phyloP scores from a whole-genome alignment of 208 protist species.

The Phytomonas sp. region DNA sequence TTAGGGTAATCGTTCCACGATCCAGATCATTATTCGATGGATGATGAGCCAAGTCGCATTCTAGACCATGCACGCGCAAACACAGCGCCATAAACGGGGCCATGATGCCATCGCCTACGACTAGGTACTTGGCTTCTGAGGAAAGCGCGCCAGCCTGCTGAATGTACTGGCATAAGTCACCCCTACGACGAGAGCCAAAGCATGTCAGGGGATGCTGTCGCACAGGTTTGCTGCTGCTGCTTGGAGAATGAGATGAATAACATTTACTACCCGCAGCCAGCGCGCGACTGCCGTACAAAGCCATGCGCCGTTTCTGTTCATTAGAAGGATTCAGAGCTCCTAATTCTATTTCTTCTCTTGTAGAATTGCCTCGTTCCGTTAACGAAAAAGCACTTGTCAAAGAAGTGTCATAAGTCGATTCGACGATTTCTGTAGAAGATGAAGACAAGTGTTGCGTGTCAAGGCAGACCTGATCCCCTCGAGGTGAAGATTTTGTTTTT shows the following conservation, averaged over 20 bases:
- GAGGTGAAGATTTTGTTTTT: background rate
- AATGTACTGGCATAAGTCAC: constrained; percentile 43
- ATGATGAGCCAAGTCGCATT: constrained; percentile 83
- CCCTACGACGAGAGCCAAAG: constrained; percentile 45
- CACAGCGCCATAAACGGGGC: constrained; percentile 89
- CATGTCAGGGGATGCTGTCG: constrained; percentile 33
- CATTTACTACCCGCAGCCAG: constrained; percentile 64
- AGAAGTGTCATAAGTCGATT: background rate
- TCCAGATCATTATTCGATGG: constrained; percentile 56
- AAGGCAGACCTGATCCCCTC: background rate
- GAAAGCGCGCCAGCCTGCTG: constrained; percentile 31
- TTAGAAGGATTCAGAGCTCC: constrained; percentile 7
- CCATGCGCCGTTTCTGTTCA: constrained; percentile 29
- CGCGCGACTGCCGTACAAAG: constrained; percentile 74
- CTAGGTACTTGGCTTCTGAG: constrained; percentile 70
- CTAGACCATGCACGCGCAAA: constrained; percentile 79
- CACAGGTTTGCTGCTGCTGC: constrained; percentile 6
- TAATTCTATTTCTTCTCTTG: background rate
- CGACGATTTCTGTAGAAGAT: background rate
- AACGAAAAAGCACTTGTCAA: background rate
- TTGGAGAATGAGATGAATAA: constrained; percentile 5
- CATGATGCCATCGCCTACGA: constrained; percentile 88
- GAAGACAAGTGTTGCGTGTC: background rate
- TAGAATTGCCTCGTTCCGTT: background rate
- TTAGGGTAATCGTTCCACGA: constrained; percentile 81